A percentile compares a stretch with the other conserved stretches of the same genome.
phyloP scores from a whole-genome alignment of 495 filamentous ascomycete species.

The Lasiosphaeria ovina region DNA sequence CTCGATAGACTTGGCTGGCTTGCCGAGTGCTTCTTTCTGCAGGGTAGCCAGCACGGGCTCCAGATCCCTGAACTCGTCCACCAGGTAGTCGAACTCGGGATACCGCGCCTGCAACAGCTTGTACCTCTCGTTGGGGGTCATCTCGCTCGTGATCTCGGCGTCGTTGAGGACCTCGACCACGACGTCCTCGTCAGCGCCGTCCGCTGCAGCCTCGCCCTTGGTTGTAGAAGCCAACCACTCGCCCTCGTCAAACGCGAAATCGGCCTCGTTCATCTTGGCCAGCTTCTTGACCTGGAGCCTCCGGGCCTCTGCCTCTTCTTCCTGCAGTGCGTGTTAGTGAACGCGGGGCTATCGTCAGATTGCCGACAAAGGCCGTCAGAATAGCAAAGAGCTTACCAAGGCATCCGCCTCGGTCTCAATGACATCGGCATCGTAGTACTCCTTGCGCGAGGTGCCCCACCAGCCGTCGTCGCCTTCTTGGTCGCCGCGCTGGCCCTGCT shows the following conservation, averaged over 20 bases:
- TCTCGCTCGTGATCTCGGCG: constrained; percentile 73
- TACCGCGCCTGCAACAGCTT: constrained; percentile 76
- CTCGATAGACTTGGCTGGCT: constrained; percentile 52
- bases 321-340: constrained; percentile 31
- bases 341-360: not conserved
- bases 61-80: constrained; percentile 73
- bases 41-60: constrained; percentile 62
- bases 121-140: constrained; percentile 70
- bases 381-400: constrained; percentile 35
- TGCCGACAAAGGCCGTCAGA: not conserved
- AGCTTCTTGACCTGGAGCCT: constrained; percentile 87
- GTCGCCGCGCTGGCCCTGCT: constrained; percentile 50
- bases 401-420: constrained; percentile 93
- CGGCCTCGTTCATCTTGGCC: constrained; percentile 77
- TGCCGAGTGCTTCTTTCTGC: constrained; percentile 51
- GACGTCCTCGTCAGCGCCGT: constrained; percentile 49
- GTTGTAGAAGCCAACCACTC: constrained; percentile 65
- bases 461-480: constrained; percentile 74
- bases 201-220: constrained; percentile 26
- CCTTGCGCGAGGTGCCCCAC: constrained; percentile 83
- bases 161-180: constrained; percentile 84
- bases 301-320: constrained; percentile 87
- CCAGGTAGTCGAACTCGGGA: constrained; percentile 85
- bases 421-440: constrained; percentile 87
- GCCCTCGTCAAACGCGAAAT: constrained; percentile 87